These are phyloP conservation scores for Fusarium sp. DNA, from an alignment of 2,329 filamentous ascomycete genomes.

Conservation along the genomic window DNA sequence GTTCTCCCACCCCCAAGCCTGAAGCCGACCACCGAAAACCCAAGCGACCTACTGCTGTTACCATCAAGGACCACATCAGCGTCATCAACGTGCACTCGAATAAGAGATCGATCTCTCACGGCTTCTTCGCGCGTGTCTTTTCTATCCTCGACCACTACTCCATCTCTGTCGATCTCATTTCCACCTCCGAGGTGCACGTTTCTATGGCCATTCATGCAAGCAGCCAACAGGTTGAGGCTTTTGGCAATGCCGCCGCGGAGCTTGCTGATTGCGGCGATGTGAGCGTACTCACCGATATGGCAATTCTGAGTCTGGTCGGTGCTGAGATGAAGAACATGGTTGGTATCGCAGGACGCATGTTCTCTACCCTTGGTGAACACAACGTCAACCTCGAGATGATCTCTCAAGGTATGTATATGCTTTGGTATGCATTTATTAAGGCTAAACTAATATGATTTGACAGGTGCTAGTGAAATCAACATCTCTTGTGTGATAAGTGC, in stretches of 20 bases:
- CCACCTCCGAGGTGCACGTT: conserved; percentile 95
- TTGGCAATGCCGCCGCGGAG: conserved; percentile 76
- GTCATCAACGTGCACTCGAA: conserved; percentile 99
- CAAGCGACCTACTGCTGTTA: conserved; percentile 87
- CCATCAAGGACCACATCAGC: conserved; percentile 96
- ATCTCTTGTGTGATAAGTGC: conserved; percentile 98
- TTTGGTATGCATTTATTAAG: fast-evolving
- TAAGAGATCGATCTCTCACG: conserved; percentile 94
- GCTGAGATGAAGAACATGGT: conserved; percentile 98
- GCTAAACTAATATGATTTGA: conserved; percentile 10
- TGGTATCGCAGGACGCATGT: conserved; percentile 93
- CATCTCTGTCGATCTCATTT: conserved; percentile 95
- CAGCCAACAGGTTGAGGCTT: conserved; percentile 69
- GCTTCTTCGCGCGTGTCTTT: conserved; percentile 95
- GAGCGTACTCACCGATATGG: conserved; percentile 90
- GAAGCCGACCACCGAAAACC: conserved; percentile 61
- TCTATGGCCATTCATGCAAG: conserved; percentile 95
- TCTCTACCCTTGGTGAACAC: conserved; percentile 91
- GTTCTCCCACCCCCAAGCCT: conserved; percentile 57
- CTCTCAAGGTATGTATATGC: conserved; percentile 78
- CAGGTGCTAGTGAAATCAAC: conserved; percentile 98
- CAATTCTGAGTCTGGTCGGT: conserved; percentile 93
- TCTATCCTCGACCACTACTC: conserved; percentile 87
- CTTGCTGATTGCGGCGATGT: conserved; percentile 87
- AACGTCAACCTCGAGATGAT: conserved; percentile 99